Evolutionary conservation across 2,329 filamentous ascomycete species (phyloP), one percentile per base, ranked within the genome.

Genomic region (Setomelanomma holmii): DNA sequence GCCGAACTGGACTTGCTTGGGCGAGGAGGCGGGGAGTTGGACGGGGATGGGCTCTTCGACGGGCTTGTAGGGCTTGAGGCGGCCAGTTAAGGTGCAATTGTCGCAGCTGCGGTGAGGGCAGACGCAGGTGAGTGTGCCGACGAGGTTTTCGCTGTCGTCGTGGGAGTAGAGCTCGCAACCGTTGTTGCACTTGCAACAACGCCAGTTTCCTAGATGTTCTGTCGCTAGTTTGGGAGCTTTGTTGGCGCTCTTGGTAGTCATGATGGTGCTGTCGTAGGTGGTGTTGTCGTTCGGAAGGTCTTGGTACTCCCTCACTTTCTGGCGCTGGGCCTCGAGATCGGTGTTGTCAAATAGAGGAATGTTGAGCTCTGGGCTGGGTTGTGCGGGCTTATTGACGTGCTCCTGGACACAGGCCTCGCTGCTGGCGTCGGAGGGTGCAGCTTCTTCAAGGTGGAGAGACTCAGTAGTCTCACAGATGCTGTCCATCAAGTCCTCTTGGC

Each of bases 31-130:
- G 16, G 54, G 40, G 10, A 60, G 40, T 7, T 58, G 61, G 4
- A 70, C 54, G 14, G 62, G 49, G 22, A 55, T 51, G 3, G 59
- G 57, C 47, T 71, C 66, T n/a, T 56, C 45, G 43, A 68, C 66
- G 6, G 68, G 67, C 6, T 60, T 47, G 40, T 68, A 71, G 0
- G 41, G 40, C 47, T 57, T 63, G 11, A 70, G 51, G 12, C 50
- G 41, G 2, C 62, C 64, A 14, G 56, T 44, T 22, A 64, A 42
- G 6, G 45, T 54, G 50, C 68, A 71, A 11, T 50, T 57, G 11
- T 48, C 46, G 48, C 68, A 71, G 6, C 60, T 59, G 12, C 58
- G 56, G 50, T 71, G 68, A 5, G 53, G 55, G 43, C 68, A 71
- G 11, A 43, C 19, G 42, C 68, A 71, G 21, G 35, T 45, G n/a